Base-by-base conservation (phyloP, 2,329 filamentous ascomycete genomes). In the Aspergillus tubingensis region DNA sequence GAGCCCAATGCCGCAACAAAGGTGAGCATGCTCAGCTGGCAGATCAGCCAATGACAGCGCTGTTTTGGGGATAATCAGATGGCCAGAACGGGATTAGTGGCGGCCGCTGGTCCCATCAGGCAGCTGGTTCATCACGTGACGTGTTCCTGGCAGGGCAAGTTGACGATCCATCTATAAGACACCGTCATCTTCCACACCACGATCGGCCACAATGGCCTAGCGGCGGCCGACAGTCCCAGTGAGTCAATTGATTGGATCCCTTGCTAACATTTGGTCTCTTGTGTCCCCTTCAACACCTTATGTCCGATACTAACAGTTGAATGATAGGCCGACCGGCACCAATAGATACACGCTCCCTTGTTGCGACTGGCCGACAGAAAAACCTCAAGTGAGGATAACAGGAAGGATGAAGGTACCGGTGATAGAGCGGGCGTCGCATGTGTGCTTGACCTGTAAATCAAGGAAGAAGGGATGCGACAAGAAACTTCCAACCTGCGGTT, bases 11-110 rank as follows among this genome's bases (percentile, higher is more conserved):
- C 80, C 11, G 80, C 81, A 10, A 76, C 72, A 19, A 84, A 68
- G 1, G 83, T 82, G 13, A 84, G 72, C 73, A 84, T 74, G 25
- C 80, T 77, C 39, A 85, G 66, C 54, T 81, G 76, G 21, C 82
- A 73, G 0, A 30, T 30, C 3, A 30, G 27, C 27, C 27, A 30
- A 30, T 30, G 27, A 30, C 27, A 30, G 27, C 3, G 27, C 27
- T 4, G 27, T 0, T 11, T 30, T 0, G 27, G 4, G 32, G 47
- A n/a, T 30, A 15, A 8, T 13, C 15, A 11, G 3, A 4, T 17
- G 23, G 8, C 47, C 17, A 6, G 7, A 50, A 50, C 8, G n/a
- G 47, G 47, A 32, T 8, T 50, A 50, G 47, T 32, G 47, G 47
- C 47, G 47, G 47, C 47, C 47, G 47, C n/a, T 1, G 8, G 47